Base-by-base conservation (phyloP, 257 asterid species). In the Sherardia arvensis region DNA sequence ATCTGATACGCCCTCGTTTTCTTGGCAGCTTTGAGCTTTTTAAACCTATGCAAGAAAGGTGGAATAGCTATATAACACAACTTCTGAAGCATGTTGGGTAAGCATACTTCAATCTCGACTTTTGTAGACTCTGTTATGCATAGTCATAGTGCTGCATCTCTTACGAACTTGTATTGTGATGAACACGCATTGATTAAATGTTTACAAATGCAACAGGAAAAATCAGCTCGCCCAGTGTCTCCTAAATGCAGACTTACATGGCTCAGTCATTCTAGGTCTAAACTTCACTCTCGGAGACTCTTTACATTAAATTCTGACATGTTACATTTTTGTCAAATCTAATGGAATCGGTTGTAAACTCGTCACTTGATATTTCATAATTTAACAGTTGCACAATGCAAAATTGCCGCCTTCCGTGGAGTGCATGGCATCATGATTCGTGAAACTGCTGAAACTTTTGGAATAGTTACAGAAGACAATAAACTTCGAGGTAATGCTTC, bases 361-460 rank as follows among this genome's bases (percentile, higher is more conserved):
- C 34, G 20, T 34, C 63, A 51, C 34, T 47, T 69, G 25, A 55
- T 67, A 27, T 22, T 18, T 59, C 8, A 29, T 26, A 27, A 55
- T 72, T 72, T 64, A 64, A 76, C 77, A 92, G 97, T 92, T 80
- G 90, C 79, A 74, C 74, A 77, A 51, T 85, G 97, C 79, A 85
- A 82, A 73, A 49, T 68, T 71, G 70, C 59, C 60, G 61, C 79
- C 73, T 74, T 80, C 60, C 55, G 63, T 53, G 99, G 97, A 68
- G 67, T 84, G 57, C 68, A 22, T 62, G 99, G 99, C 75, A 83
- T 92, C 79, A 79, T 92, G 86, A 72, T 92, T 47, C 87, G 89
- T 65, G 95, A 88, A 81, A 89, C 94, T 75, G 78, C 81, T 64
- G 95, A 92, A 77, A 84, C 97, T 67, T 78, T 92, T 71, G 92